Percentiles rank a stretch among this genome's conserved stretches.
Conservation (phyloP, 2,329 filamentous ascomycete species). For the Hawksworthiomyces lignivorus region DNA sequence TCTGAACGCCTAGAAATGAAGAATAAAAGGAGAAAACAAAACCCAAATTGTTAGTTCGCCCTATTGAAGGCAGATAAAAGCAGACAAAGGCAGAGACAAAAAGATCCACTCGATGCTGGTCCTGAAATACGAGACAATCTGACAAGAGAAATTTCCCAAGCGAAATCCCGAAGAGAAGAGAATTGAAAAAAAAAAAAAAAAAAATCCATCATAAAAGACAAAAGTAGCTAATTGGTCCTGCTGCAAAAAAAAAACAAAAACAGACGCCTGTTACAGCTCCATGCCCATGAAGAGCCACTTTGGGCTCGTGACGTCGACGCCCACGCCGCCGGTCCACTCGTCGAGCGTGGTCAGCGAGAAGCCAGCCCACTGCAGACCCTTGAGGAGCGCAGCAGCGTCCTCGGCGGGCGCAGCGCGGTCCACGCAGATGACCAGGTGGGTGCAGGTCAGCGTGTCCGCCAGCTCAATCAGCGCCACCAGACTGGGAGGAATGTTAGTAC, state of each 20-base stretch:
- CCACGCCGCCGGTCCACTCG: slow-evolving; percentile 56
- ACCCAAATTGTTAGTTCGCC: too few relatives aligned
- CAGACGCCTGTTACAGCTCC: slow-evolving; percentile 54
- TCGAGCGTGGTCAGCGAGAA: slow-evolving; percentile 78
- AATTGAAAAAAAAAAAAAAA: slow-evolving; percentile 3
- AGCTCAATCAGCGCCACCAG: slow-evolving; percentile 88
- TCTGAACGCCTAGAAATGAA: too few relatives aligned
- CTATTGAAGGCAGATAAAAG: too few relatives aligned
- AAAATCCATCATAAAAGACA: slow-evolving; percentile 5
- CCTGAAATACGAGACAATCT: too few relatives aligned
- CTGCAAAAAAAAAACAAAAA: neutral
- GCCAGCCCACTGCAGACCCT: slow-evolving; percentile 87
- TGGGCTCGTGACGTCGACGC: slow-evolving; percentile 48
- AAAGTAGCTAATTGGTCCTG: too few relatives aligned
- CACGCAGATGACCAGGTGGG: slow-evolving; percentile 71
- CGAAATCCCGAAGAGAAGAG: neutral
- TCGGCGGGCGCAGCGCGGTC: slow-evolving; percentile 59
- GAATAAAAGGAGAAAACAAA: too few relatives aligned
- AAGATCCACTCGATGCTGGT: too few relatives aligned
- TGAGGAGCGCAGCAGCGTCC: slow-evolving; percentile 61
- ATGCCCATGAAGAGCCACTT: slow-evolving; percentile 84
- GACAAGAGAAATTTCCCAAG: too few relatives aligned
- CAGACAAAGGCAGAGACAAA: too few relatives aligned
- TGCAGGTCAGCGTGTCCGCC: slow-evolving; percentile 68
- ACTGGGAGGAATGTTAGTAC: slow-evolving; percentile 38